A percentile compares a stretch with the other conserved stretches of the same genome.
Conservation (phyloP, 2,329 filamentous ascomycete species). For the Clonostachys sp. region DNA sequence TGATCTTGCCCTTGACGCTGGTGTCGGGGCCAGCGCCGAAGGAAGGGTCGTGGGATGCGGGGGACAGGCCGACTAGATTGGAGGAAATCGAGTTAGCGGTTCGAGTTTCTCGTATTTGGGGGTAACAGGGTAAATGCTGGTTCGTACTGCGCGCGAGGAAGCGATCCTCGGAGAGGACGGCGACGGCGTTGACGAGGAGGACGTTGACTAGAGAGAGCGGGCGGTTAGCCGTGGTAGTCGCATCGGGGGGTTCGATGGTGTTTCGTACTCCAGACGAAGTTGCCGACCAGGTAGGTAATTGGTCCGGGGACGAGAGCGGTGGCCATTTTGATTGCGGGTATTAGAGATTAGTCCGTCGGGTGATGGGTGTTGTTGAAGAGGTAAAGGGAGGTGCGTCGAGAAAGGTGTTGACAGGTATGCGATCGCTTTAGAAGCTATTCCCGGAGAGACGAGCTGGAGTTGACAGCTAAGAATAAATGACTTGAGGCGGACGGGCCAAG, state of each 20-base stretch:
- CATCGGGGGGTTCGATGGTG: background rate
- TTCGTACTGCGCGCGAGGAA: constrained; percentile 68
- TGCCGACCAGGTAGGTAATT: constrained; percentile 33
- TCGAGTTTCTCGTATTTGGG: background rate
- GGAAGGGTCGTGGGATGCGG: constrained; percentile 64
- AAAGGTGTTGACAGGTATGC: constrained; percentile 5
- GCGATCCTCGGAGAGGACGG: constrained; percentile 89
- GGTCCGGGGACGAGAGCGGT: no score
- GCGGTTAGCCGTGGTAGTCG: background rate
- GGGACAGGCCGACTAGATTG: constrained; percentile 66
- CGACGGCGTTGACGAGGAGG: constrained; percentile 89
- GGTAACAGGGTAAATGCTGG: background rate
- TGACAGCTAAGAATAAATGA: no score
- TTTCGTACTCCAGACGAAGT: constrained; percentile 59
- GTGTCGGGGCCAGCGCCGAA: constrained; percentile 72
- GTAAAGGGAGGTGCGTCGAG: background rate
- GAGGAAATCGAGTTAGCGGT: background rate
- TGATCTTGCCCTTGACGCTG: constrained; percentile 80
- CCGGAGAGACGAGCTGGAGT: no score
- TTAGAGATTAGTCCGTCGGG: background rate
- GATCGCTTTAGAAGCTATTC: background rate
- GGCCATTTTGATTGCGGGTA: no score
- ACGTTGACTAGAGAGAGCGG: constrained; percentile 50
- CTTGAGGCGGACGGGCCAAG: no score
- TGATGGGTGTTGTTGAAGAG: background rate